A percentile compares a stretch with the other conserved stretches of the same genome.
Conservation (phyloP, 2,329 filamentous ascomycete genomes). For the Xylaria sp. region DNA sequence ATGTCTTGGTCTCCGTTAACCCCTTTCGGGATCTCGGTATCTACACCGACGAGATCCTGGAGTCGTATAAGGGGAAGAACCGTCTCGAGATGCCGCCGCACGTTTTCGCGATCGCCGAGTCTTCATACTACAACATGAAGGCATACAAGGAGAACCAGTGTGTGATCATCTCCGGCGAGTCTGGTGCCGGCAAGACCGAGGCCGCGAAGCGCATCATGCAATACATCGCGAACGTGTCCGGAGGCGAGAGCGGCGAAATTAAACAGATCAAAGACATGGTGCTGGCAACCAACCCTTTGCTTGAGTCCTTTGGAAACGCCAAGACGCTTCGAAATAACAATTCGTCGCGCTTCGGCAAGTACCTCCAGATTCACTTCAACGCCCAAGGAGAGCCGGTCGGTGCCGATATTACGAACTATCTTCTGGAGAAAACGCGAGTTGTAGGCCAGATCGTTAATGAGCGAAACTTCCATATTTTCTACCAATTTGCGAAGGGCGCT, state of each 20-base stretch:
- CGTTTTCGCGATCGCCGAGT: constrained; percentile 95
- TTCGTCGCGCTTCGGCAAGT: constrained; percentile 96
- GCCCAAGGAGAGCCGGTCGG: constrained; percentile 83
- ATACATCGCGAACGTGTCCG: constrained; percentile 96
- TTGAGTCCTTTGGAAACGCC: constrained; percentile 97
- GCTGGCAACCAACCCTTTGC: constrained; percentile 90
- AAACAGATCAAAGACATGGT: constrained; percentile 99
- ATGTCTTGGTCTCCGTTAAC: constrained; percentile 98
- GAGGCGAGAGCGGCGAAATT: constrained; percentile 76
- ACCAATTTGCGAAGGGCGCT: constrained; percentile 95
- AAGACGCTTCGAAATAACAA: constrained; percentile 99
- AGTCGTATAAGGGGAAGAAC: constrained; percentile 96
- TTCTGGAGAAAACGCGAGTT: constrained; percentile 91
- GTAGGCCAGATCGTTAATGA: constrained; percentile 93
- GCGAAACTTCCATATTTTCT: constrained; percentile 99
- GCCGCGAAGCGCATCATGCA: constrained; percentile 99
- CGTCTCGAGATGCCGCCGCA: constrained; percentile 90
- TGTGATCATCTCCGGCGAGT: constrained; percentile 98
- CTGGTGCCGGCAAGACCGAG: constrained; percentile 96
- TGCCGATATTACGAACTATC: constrained; percentile 96
- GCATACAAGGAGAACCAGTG: constrained; percentile 98
- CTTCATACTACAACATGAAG: constrained; percentile 99
- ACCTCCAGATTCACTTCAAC: constrained; percentile 96
- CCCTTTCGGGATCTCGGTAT: constrained; percentile 96
- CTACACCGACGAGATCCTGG: constrained; percentile 90